Percentiles rank a stretch among this genome's conserved stretches.
Conservation (phyloP, 2,329 filamentous ascomycete genomes). For the Macrophomina phaseolina region DNA sequence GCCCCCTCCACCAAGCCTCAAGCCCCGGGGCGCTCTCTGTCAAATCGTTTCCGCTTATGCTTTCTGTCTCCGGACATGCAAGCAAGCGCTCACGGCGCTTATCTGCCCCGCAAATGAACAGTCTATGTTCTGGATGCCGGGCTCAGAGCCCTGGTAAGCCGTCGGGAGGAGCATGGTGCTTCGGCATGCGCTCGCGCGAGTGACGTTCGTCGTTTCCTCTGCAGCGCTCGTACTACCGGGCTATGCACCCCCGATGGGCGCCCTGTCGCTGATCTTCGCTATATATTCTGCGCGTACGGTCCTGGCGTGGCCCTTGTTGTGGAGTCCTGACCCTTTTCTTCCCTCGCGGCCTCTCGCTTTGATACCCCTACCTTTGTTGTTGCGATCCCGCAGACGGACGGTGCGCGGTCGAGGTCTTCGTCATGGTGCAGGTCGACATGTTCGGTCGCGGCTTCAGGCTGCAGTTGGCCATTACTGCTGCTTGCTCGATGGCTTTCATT, state of each 20-base stretch:
- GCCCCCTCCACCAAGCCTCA: no score
- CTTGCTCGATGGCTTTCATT: slow-evolving; percentile 25
- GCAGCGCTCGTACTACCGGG: background rate
- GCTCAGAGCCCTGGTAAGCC: background rate
- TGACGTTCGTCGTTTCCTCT: background rate
- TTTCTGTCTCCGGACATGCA: background rate
- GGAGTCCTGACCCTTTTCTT: slow-evolving; percentile 1
- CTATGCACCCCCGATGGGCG: background rate
- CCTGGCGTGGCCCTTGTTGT: background rate
- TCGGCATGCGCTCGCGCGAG: slow-evolving; percentile 5
- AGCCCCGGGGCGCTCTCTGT: no score
- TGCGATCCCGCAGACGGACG: background rate
- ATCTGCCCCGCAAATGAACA: slow-evolving; percentile 11
- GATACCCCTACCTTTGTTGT: background rate
- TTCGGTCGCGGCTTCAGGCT: slow-evolving; percentile 26
- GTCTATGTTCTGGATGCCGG: background rate
- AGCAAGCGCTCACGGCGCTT: slow-evolving; percentile 6
- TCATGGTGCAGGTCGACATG: slow-evolving; percentile 24
- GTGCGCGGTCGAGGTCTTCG: background rate
- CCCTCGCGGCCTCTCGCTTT: background rate
- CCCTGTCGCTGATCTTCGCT: background rate
- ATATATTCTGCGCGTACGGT: slow-evolving; percentile 4
- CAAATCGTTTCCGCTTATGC: background rate
- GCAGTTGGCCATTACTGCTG: slow-evolving; percentile 27
- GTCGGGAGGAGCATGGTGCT: slow-evolving; percentile 3